Percentiles rank a stretch among this genome's conserved stretches.
These are phyloP conservation scores for Candida broadrunensis DNA, from an alignment of 805 yeast genomes.

Conservation along the genomic window DNA sequence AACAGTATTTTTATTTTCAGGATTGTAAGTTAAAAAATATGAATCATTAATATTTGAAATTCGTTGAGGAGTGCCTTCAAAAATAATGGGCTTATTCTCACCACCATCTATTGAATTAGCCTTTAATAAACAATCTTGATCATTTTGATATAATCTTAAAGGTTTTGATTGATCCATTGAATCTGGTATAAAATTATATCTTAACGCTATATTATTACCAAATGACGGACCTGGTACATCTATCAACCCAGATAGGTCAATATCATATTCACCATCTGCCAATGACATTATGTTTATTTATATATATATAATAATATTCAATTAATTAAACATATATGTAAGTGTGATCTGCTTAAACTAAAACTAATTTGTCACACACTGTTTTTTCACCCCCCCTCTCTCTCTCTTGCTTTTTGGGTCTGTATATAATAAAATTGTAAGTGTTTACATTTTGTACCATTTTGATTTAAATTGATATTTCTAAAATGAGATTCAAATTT, in stretches of 20 bases:
- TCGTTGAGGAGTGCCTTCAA: constrained; percentile 36
- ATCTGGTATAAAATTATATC: constrained; percentile 42
- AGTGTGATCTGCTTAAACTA: no score
- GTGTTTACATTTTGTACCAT: no score
- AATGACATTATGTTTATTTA: constrained; percentile 25
- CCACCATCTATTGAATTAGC: constrained; percentile 22
- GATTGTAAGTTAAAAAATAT: constrained; percentile 24
- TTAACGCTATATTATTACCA: constrained; percentile 19
- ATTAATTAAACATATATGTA: no score
- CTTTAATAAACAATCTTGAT: constrained; percentile 29
- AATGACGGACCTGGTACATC: not conserved
- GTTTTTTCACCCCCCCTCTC: no score
- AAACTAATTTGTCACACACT: no score
- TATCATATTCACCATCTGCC: constrained; percentile 44
- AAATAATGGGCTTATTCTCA: constrained; percentile 23
- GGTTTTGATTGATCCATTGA: constrained; percentile 36
- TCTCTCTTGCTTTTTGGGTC: no score
- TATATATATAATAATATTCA: no score
- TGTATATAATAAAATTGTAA: no score
- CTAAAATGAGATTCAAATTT: no score
- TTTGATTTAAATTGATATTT: no score
- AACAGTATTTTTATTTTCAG: constrained; percentile 11
- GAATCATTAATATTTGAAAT: constrained; percentile 17
- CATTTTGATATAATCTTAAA: constrained; percentile 31
- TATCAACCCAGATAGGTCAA: constrained; percentile 29